phyloP scores from a whole-genome alignment of 257 asterid species.

The Forsythia suspensa region DNA sequence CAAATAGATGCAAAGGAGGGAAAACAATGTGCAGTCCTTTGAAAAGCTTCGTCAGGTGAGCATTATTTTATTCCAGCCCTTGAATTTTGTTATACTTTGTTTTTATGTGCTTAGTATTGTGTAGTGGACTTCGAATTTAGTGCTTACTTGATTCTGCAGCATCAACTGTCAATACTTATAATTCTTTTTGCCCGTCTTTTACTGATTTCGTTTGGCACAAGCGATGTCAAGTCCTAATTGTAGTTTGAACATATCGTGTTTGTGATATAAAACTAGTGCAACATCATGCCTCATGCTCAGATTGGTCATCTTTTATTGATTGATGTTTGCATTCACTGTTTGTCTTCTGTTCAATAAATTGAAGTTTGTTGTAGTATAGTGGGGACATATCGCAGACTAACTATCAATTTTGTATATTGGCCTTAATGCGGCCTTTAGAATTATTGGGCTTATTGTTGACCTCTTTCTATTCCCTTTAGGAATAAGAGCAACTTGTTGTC shows the following conservation, averaged over 20 bases:
- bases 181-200: conserved; percentile 15
- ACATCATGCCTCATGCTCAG: conserved; percentile 11
- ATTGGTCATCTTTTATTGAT: neutral
- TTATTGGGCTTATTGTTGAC: neutral
- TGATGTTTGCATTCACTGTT: neutral
- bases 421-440: neutral
- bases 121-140: neutral
- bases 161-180: too few species aligned
- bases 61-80: conserved; percentile 15
- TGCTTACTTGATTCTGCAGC: too few species aligned
- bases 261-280: conserved; percentile 7
- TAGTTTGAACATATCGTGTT: conserved; percentile 1
- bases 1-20: conserved; percentile 98
- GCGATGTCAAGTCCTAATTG: neutral
- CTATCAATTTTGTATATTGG: neutral
- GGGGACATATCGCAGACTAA: neutral
- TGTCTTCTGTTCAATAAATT: neutral
- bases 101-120: neutral
- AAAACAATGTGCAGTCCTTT: conserved; percentile 95
- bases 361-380: neutral
- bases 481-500: neutral
- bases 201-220: conserved; percentile 13
- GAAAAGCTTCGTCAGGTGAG: conserved; percentile 99
- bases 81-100: neutral
- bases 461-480: neutral